phyloP scores from a whole-genome alignment of 805 yeast species.

The Sungouiella blattae region DNA sequence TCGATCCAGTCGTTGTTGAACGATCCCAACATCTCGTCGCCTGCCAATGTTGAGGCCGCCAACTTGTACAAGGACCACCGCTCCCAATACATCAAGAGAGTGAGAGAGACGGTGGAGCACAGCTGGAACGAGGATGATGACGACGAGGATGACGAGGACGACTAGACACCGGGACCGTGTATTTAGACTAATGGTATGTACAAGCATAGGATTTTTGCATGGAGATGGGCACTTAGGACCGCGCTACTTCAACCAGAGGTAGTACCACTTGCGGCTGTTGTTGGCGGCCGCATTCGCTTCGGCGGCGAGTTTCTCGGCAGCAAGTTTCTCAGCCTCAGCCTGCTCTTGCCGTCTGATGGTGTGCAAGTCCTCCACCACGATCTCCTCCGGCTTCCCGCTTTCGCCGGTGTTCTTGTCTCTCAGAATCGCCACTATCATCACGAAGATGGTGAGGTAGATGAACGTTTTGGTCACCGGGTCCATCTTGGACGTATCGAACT shows the following conservation, averaged over 20 bases:
- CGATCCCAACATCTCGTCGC: constrained; percentile 94
- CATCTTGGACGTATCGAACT: constrained; percentile 46
- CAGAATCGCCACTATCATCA: constrained; percentile 49
- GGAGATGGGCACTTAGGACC: background rate
- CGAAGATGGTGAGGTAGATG: constrained; percentile 44
- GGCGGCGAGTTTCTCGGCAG: constrained; percentile 15
- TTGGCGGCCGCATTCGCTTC: constrained; percentile 13
- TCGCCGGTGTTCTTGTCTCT: constrained; percentile 53
- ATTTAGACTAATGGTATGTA: constrained; percentile 4
- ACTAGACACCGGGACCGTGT: constrained; percentile 7
- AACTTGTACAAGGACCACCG: constrained; percentile 92
- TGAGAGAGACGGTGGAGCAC: constrained; percentile 89
- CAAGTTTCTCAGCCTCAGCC: constrained; percentile 15
- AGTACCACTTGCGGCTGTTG: constrained; percentile 45
- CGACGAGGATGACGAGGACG: constrained; percentile 51
- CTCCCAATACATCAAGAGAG: constrained; percentile 86
- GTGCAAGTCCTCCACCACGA: constrained; percentile 30
- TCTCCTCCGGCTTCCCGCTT: constrained; percentile 38
- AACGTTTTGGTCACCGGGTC: constrained; percentile 58
- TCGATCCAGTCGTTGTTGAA: constrained; percentile 88
- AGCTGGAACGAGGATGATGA: constrained; percentile 85
- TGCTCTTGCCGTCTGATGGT: constrained; percentile 12
- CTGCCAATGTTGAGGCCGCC: constrained; percentile 98
- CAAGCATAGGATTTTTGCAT: background rate
- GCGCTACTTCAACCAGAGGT: constrained; percentile 44